Evolutionary conservation across 1,284 basidiomycete species (phyloP).

Genomic region (Chondrostereum purpureum): DNA sequence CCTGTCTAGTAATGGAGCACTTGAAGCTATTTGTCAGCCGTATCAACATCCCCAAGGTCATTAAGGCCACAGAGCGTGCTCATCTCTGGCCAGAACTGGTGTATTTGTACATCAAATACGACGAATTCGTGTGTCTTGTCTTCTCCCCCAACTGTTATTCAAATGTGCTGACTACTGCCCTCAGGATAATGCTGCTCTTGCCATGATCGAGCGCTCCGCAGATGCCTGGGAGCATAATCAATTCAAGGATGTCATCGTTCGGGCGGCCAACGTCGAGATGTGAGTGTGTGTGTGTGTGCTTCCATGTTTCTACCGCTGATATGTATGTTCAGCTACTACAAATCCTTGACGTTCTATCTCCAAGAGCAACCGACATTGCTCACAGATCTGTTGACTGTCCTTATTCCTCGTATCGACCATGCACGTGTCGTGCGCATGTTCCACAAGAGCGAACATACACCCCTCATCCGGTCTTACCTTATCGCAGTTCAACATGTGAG

Average conservation of each 20-base stretch:
- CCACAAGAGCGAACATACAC: conserved; percentile 91
- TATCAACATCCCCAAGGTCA: conserved; percentile 94
- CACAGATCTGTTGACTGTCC: conserved; percentile 88
- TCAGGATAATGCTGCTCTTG: conserved; percentile 90
- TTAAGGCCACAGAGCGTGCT: conserved; percentile 92
- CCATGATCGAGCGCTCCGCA: conserved; percentile 96
- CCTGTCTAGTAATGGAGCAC: conserved; percentile 88
- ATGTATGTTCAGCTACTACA: conserved; percentile 67
- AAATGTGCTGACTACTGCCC: too few relatives aligned
- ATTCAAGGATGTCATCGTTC: conserved; percentile 94
- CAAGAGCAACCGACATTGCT: conserved; percentile 91
- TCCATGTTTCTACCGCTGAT: conserved; percentile 8
- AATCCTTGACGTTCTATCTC: conserved; percentile 83
- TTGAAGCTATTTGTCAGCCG: conserved; percentile 96
- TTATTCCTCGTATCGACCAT: conserved; percentile 93
- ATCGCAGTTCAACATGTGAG: conserved; percentile 91
- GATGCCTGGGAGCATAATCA: conserved; percentile 99
- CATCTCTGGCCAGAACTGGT: conserved; percentile 99
- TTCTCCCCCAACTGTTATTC: conserved; percentile 11
- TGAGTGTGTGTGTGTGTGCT: conserved; percentile 28
- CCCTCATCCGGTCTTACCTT: conserved; percentile 92
- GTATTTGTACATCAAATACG: conserved; percentile 97
- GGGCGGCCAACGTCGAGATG: conserved; percentile 98
- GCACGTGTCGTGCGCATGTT: conserved; percentile 94
- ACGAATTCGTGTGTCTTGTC: conserved; percentile 66